Evolutionary conservation across 2,329 filamentous ascomycete genomes (phyloP), one percentile per base, ranked within the genome.

Genomic region (Fusarium domesticum): DNA sequence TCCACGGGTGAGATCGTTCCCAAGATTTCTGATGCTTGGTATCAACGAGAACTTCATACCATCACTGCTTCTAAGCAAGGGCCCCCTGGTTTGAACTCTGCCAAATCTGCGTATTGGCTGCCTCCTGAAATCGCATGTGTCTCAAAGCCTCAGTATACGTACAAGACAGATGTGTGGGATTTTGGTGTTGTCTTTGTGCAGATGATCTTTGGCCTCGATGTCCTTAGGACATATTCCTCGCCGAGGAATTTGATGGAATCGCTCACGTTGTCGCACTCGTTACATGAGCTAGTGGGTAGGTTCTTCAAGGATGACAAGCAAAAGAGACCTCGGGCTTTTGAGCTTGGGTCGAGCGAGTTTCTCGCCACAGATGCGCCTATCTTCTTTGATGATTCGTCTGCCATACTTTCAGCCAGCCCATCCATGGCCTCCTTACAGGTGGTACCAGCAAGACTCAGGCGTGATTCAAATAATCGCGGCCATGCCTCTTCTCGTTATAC

Each of bases 141-240:
- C 1, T 80, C 77, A 47, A 84, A 78, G 19, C 76, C 76, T 20
- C 73, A 85, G 64, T 75, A 85, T 69, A 83, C 78, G 2, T 78
- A 79, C 58, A 96, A 96, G 64, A 89, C 89, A 0, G 93, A 97
- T 64, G 81, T 97, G 7, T 98, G 93, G 93, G 88, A 96, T 54
- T 83, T 98, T 58, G 93, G 93, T 5, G 81, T 96, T 20, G 80
- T 96, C 5, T 87, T 96, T 57, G 68, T 96, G 31, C 92, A 98
- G 64, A 96, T 97, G 89, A 79, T 93, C 4, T 92, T 96, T 64
- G 93, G 93, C 2, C 74, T 89, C 25, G 82, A 89, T 53, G 80
- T 89, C 6, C 74, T 86, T 15, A 77, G 85, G 47, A 86, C 84
- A 46, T 92, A 93, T 64, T 83, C 84, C 14, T 95, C 89, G 1